phyloP scores from a whole-genome alignment of 306 rosid species.

The Vigna angularis region DNA sequence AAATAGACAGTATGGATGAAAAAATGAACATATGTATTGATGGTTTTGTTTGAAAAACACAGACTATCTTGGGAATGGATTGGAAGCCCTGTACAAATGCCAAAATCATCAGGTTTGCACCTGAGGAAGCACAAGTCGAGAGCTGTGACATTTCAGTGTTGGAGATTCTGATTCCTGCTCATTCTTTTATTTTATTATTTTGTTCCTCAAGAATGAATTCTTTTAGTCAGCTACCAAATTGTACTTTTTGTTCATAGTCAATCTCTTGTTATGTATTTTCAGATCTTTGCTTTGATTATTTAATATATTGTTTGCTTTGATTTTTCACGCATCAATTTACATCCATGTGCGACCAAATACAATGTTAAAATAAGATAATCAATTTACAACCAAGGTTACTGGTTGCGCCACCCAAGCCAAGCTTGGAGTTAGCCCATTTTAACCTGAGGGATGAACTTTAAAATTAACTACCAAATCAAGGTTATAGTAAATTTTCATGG shows the following conservation, averaged over 20 bases:
- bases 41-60: slow-evolving; percentile 30
- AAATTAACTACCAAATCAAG: no score
- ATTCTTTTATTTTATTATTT: background rate
- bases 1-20: no score
- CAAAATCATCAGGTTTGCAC: slow-evolving; percentile 61
- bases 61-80: slow-evolving; percentile 76
- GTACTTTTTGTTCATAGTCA: background rate
- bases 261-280: background rate
- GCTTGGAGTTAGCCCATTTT: no score
- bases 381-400: no score
- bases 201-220: background rate
- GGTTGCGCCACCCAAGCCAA: no score
- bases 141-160: slow-evolving; percentile 63
- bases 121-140: slow-evolving; percentile 60
- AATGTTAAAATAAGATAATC: no score
- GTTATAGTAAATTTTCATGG: no score
- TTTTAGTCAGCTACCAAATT: background rate
- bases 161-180: slow-evolving; percentile 56
- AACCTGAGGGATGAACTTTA: no score
- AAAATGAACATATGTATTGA: background rate
- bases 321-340: no score
- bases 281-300: no score
- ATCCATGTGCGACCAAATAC: no score
- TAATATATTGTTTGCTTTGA: no score
- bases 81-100: slow-evolving; percentile 80